Percentiles rank a stretch among this genome's conserved stretches.
These are phyloP conservation scores for Theileria luwenshuni DNA, from an alignment of 169 alveolate species.

Conservation along the genomic window DNA sequence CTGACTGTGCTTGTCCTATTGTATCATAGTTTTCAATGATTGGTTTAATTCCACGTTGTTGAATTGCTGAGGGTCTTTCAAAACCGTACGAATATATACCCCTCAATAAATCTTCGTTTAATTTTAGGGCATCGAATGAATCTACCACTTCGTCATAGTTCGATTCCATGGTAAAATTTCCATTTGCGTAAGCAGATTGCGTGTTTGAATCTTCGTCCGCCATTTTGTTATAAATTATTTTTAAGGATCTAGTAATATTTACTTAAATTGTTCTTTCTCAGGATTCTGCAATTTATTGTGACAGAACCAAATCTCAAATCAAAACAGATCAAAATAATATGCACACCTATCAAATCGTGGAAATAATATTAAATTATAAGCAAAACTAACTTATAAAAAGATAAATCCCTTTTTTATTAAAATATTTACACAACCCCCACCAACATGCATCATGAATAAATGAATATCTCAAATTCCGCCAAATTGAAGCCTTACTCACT, in stretches of 20 bases:
- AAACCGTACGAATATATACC: slow-evolving; percentile 98
- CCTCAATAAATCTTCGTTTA: slow-evolving; percentile 92
- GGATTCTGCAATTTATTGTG: slow-evolving; percentile 19
- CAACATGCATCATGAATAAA: slow-evolving; percentile 25
- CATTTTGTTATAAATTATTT: slow-evolving; percentile 33
- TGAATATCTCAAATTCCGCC: too few species aligned
- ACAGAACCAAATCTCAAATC: background rate
- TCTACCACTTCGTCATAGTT: slow-evolving; percentile 95
- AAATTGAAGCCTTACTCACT: too few species aligned
- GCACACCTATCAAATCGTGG: slow-evolving; percentile 4
- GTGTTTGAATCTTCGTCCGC: slow-evolving; percentile 48
- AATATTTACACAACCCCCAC: slow-evolving; percentile 24
- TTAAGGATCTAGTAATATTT: background rate
- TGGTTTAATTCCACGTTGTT: slow-evolving; percentile 98
- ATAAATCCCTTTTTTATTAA: slow-evolving; percentile 9
- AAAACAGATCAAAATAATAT: background rate
- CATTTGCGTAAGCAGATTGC: slow-evolving; percentile 42
- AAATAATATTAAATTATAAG: background rate
- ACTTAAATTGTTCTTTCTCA: slow-evolving; percentile 15
- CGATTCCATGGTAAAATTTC: slow-evolving; percentile 78
- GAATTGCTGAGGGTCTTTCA: slow-evolving; percentile 98
- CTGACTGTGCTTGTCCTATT: slow-evolving; percentile 98
- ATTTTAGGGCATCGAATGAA: slow-evolving; percentile 93
- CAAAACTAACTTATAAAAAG: background rate
- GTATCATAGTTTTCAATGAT: slow-evolving; percentile 96